Evolutionary conservation across 2,329 filamentous ascomycete species (phyloP).

Genomic region (Paecilomyces dactylethromorphus): DNA sequence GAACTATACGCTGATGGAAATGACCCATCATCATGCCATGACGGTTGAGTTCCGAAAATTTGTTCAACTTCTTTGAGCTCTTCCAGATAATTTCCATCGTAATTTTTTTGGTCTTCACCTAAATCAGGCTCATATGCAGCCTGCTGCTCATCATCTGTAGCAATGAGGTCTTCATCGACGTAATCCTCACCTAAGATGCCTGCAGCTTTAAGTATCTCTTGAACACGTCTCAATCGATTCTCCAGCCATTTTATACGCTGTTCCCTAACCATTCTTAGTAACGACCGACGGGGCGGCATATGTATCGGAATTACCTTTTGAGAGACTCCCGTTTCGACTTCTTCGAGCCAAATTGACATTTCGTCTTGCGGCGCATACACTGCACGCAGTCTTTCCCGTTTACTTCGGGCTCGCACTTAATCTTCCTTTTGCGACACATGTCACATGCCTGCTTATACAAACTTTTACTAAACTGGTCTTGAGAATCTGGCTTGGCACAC

Average conservation of each 20-base stretch:
- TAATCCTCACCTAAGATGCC: conserved; percentile 77
- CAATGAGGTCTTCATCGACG: conserved; percentile 42
- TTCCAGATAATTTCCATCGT: neutral
- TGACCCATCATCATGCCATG: neutral
- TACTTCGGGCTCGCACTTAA: conserved; percentile 90
- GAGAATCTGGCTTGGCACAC: neutral
- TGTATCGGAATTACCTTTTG: conserved; percentile 63
- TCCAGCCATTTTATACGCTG: conserved; percentile 93
- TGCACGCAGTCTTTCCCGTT: conserved; percentile 67
- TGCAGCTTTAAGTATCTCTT: conserved; percentile 74
- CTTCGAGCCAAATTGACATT: conserved; percentile 86
- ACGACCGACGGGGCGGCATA: neutral
- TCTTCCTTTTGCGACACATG: conserved; percentile 81
- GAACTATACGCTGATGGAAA: neutral
- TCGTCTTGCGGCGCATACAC: conserved; percentile 90
- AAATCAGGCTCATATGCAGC: conserved; percentile 10
- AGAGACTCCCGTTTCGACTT: conserved; percentile 89
- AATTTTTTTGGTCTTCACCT: conserved; percentile 5
- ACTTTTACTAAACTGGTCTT: neutral
- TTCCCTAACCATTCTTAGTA: conserved; percentile 48
- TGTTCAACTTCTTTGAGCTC: neutral
- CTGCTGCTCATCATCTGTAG: conserved; percentile 14
- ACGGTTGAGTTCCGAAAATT: neutral
- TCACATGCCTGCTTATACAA: conserved; percentile 63
- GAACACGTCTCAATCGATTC: conserved; percentile 85